These are phyloP conservation scores for Furcasterigmium sp. DNA, from an alignment of 2,329 filamentous ascomycete species.

Conservation along the genomic window DNA sequence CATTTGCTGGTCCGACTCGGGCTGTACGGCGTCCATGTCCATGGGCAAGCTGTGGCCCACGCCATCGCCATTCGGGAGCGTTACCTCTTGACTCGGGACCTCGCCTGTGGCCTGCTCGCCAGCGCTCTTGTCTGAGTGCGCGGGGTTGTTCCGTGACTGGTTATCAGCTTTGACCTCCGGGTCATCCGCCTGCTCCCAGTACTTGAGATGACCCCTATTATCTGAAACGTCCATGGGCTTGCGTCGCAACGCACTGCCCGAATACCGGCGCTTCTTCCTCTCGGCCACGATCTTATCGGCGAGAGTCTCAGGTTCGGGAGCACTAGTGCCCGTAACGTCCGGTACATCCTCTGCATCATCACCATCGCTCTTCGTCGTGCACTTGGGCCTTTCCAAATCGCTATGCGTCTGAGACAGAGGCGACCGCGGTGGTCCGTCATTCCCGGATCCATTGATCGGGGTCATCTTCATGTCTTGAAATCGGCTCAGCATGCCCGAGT, in stretches of 20 bases:
- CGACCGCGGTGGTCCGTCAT: not conserved
- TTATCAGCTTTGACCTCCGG: slow-evolving; percentile 70
- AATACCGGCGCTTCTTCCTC: slow-evolving; percentile 67
- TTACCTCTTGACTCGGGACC: too few species aligned
- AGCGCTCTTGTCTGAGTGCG: not conserved
- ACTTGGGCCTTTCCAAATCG: slow-evolving; percentile 3
- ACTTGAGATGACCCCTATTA: slow-evolving; percentile 74
- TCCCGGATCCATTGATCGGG: slow-evolving; percentile 1
- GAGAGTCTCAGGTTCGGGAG: slow-evolving; percentile 55
- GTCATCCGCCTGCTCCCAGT: slow-evolving; percentile 85
- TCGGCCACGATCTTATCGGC: slow-evolving; percentile 32
- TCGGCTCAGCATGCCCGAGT: slow-evolving; percentile 28
- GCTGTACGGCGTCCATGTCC: not conserved
- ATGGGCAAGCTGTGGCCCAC: not conserved
- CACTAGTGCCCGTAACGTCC: slow-evolving; percentile 59
- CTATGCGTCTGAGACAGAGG: slow-evolving; percentile 4
- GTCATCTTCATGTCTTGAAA: slow-evolving; percentile 7
- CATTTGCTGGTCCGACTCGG: slow-evolving; percentile 5
- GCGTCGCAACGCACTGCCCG: slow-evolving; percentile 73
- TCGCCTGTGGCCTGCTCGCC: too few species aligned
- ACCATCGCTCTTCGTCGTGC: slow-evolving; percentile 2
- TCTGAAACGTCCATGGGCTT: slow-evolving; percentile 69
- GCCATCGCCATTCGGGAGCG: not conserved
- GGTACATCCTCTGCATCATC: slow-evolving; percentile 35
- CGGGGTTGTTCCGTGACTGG: slow-evolving; percentile 24